These are phyloP conservation scores for Penicillium sp. DNA, from an alignment of 2,329 filamentous ascomycete species.

Conservation along the genomic window DNA sequence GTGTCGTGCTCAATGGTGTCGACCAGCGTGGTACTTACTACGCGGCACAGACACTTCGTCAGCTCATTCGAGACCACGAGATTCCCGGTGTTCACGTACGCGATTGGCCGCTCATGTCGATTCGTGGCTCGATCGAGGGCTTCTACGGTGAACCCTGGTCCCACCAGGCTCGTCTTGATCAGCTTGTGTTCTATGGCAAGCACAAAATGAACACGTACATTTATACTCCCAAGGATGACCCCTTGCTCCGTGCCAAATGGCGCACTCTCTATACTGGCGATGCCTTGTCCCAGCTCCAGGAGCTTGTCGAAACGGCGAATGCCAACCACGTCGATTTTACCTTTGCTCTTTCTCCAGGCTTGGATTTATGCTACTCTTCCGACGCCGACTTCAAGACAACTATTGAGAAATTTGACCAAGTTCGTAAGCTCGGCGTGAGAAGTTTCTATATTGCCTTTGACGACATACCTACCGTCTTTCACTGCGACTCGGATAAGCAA, in stretches of 20 bases:
- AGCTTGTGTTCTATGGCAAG: conserved; percentile 17
- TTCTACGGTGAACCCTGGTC: conserved; percentile 22
- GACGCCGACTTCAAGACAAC: conserved; percentile 17
- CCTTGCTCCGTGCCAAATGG: conserved; percentile 16
- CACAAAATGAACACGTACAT: conserved; percentile 23
- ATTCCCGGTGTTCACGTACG: conserved; percentile 14
- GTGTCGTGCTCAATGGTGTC: conserved; percentile 17
- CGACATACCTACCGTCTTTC: conserved; percentile 14
- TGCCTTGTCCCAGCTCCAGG: conserved; percentile 11
- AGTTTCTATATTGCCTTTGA: conserved; percentile 19
- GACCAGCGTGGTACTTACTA: conserved; percentile 18
- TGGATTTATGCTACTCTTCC: conserved; percentile 16
- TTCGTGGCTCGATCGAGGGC: conserved; percentile 20
- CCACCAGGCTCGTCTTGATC: conserved; percentile 20
- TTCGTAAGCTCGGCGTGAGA: conserved; percentile 14
- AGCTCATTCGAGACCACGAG: conserved; percentile 7
- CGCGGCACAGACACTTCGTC: conserved; percentile 16
- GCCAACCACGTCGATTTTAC: conserved; percentile 18
- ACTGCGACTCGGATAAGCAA: conserved; percentile 17
- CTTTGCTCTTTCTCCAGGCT: conserved; percentile 17
- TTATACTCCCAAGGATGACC: conserved; percentile 21
- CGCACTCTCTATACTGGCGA: conserved; percentile 16
- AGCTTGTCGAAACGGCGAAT: conserved; percentile 15
- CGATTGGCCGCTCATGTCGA: conserved; percentile 22
- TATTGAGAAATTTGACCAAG: conserved; percentile 16